Base-by-base conservation (phyloP, 148 eudicot genomes). In the Silene conica region DNA sequence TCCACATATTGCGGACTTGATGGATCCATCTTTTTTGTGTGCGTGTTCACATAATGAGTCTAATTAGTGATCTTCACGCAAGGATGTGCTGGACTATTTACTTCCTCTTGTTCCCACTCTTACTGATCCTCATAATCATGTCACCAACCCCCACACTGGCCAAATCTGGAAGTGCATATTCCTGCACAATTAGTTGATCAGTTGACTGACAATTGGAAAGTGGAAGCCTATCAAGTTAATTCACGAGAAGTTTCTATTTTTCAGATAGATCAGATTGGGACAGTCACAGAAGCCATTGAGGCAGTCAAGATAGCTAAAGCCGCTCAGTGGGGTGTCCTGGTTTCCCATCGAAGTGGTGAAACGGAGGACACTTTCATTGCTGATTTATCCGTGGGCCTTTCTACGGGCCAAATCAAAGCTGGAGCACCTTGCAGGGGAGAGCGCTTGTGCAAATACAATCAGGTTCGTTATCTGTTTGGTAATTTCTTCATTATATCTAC, bases 401-500 rank as follows among this genome's bases (percentile, higher is more conserved):
- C 88, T 67, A 83, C 96, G 8, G 89, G 96, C 76, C 98, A 89
- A 84, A 86, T 95, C 73, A 92, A 92, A 88, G 93, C 97, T 12
- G 98, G 98, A 41, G 98, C 98, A 31, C 98, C 97, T 52, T 90
- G 96, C 82, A 86, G 98, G 79, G 98, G 97, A 72, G 98, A 95
- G 85, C 92, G 97, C 56, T 74, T 95, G 20, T 89, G 93, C 76
- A 95, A 95, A 81, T 95, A 95, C 79, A 95, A 95, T 80, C 98
- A 95, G 98, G 98, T 94, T 54, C 55, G 63, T 66, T 61, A 57
- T 59, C 71, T 69, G 19, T 58, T 43, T 38, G 13, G 16, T 12
- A 48, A 48, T 11, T 48, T 48, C 54, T 14, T 48, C 54, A 48
- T 48, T 48, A 48, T 15, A 46, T 46, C 52, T 46, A 46, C 52